phyloP scores from a whole-genome alignment of 345 rosid genomes.

The Citrus maxima region DNA sequence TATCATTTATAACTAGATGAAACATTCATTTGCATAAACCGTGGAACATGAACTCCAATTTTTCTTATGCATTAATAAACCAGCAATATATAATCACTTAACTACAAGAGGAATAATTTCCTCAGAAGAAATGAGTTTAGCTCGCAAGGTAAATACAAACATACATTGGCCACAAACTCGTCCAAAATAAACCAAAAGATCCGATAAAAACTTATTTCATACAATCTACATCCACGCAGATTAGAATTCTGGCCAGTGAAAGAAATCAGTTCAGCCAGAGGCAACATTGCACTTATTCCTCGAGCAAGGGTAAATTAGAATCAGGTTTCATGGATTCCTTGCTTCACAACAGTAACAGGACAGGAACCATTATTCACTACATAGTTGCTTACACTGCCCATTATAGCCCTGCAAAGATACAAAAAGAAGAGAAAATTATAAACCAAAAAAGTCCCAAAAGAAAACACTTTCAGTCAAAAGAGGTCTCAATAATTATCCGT shows the following conservation, averaged over 20 bases:
- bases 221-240: not conserved
- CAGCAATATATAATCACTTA: not conserved
- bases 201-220: not conserved
- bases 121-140: not conserved
- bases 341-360: conserved; percentile 78
- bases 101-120: not conserved
- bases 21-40: not conserved
- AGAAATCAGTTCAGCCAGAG: conserved; percentile 4
- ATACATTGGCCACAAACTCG: not conserved
- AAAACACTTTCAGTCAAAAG: not conserved
- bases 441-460: not conserved
- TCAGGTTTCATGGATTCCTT: conserved; percentile 19
- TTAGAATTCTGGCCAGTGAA: not conserved
- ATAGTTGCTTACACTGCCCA: conserved; percentile 86
- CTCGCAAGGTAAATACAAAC: not conserved
- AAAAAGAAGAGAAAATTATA: not conserved
- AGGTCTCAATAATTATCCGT: not conserved
- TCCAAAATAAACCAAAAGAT: not conserved
- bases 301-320: not conserved
- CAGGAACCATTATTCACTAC: conserved; percentile 69
- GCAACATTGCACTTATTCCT: conserved; percentile 10
- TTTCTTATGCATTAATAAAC: not conserved
- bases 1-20: not conserved
- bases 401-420: conserved; percentile 45
- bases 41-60: not conserved